Evolutionary conservation across 768 basidiomycete genomes (phyloP), one percentile per base, ranked within the genome.

Genomic region (Auricularia heimuer): DNA sequence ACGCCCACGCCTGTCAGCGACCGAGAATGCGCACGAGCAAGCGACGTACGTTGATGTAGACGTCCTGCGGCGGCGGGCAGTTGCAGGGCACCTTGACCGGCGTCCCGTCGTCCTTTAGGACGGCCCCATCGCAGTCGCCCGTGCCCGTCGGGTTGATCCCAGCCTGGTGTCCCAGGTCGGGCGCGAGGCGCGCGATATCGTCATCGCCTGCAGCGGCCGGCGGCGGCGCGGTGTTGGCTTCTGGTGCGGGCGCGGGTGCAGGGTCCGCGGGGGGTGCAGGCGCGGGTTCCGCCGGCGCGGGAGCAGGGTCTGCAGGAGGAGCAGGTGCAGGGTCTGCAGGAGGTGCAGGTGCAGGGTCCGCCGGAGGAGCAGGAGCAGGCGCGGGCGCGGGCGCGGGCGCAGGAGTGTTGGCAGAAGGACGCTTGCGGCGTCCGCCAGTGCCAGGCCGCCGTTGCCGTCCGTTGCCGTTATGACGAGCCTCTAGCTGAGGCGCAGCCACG

Each of bases 71-170:
- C 1, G 88, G 88, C 37, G 87, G 87, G 73, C 87, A 89, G 45
- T 74, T 70, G 70, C 86, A 88, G 3, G 88, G 87, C 21, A 89
- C 78, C 73, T 82, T 81, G 69, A 88, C 78, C 8, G 81, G 78
- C 35, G 78, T 73, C 2, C 87, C 87, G 39, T 82, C 76, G 11
- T 83, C 76, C 21, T 84, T 84, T 3, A 80, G 79, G 42, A 85
- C 79, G 1, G 80, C 80, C 3, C 87, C 88, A 65, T 88, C 85
- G 65, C 88, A 88, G 67, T 88, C 82, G 21, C 86, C 88, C 34
- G 29, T 33, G 14, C 56, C 85, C 36, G 83, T 84, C 12, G 88
- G 87, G 69, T 88, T 87, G 6, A 81, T 51, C 16, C 85, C 85
- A 2, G 86, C 68, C 54, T 71, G 63, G 68, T 81, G 77, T 18